Evolutionary conservation across 192 early-diverging fungal species (phyloP).

Genomic region (Podila epigama): DNA sequence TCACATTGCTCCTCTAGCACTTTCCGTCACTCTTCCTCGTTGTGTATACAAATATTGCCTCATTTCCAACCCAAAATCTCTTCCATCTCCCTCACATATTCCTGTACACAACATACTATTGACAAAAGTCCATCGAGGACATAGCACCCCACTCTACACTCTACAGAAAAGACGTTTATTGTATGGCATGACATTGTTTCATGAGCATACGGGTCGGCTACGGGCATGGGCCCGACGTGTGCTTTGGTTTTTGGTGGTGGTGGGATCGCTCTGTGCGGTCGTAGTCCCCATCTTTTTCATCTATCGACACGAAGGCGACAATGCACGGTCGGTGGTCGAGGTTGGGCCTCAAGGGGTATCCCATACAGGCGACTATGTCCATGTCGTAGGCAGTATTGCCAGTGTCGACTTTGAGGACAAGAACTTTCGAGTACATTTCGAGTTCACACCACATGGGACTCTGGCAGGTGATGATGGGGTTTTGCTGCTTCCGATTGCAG

Average conservation of each 20-base stretch:
- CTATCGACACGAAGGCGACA: constrained; percentile 33
- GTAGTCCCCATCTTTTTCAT: constrained; percentile 39
- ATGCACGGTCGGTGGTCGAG: constrained; percentile 27
- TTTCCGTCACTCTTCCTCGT: not conserved
- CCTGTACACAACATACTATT: not conserved
- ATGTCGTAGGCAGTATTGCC: constrained; percentile 46
- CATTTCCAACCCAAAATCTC: not conserved
- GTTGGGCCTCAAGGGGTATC: constrained; percentile 30
- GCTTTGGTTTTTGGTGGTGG: constrained; percentile 25
- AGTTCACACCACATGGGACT: constrained; percentile 53
- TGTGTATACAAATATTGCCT: not conserved
- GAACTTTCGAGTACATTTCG: constrained; percentile 53
- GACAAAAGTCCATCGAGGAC: not conserved
- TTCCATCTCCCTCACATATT: not conserved
- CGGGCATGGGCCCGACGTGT: constrained; percentile 25
- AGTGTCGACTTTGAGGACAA: constrained; percentile 57
- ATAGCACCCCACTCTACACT: not conserved
- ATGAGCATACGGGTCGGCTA: constrained; percentile 17
- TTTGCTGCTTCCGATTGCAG: constrained; percentile 16
- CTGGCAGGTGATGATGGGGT: constrained; percentile 49
- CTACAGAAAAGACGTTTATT: not conserved
- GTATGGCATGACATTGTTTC: constrained; percentile 10
- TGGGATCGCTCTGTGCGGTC: constrained; percentile 32
- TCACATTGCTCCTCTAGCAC: not conserved
- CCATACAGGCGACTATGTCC: constrained; percentile 44